Base-by-base conservation (phyloP, 805 yeast genomes). In the Suhomyces sp. region DNA sequence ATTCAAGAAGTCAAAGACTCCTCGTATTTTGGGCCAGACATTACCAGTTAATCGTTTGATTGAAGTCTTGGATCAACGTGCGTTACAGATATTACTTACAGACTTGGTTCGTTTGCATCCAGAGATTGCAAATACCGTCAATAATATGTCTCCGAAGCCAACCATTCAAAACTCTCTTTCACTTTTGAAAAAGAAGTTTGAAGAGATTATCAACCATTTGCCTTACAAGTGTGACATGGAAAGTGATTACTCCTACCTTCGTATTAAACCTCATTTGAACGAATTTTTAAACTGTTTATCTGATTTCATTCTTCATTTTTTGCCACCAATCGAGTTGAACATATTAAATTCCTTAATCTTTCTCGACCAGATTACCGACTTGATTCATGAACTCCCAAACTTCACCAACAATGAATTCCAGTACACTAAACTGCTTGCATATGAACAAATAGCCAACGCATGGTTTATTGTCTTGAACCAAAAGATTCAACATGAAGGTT, bases 211-310 rank as follows among this genome's bases (percentile, higher is more conserved):
- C 14, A 54, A 56, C 7, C 69, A 72, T 40, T 58, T 88, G 44
- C 96, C 96, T 1, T 86, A 83, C 56, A 80, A 81, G 45, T 87
- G 86, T 43, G 88, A 84, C 47, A 68, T 72, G 7, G 68, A 74
- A 23, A 76, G 83, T 30, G 95, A 87, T 56, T 87, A 87, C 52
- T 78, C 90, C 4, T 87, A 77, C 54, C 60, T 83, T 38, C 69
- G 95, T 38, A 84, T 88, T 23, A 79, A 83, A 50, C 76, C 83
- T 5, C 60, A 67, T 39, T 72, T 85, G 42, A 74, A 75, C 39
- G 93, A 83, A 46, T 85, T 87, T 47, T 72, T 84, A 40, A 68
- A 71, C 42, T 78, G 86, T 15, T 63, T 88, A 35, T 76, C 84
- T 12, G 96, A 87, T 56, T 86, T 81, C 54, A 79, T 85, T 4